phyloP scores from a whole-genome alignment of 225 moss, liverwort and hornwort genomes.

The Marchantia polymorpha region DNA sequence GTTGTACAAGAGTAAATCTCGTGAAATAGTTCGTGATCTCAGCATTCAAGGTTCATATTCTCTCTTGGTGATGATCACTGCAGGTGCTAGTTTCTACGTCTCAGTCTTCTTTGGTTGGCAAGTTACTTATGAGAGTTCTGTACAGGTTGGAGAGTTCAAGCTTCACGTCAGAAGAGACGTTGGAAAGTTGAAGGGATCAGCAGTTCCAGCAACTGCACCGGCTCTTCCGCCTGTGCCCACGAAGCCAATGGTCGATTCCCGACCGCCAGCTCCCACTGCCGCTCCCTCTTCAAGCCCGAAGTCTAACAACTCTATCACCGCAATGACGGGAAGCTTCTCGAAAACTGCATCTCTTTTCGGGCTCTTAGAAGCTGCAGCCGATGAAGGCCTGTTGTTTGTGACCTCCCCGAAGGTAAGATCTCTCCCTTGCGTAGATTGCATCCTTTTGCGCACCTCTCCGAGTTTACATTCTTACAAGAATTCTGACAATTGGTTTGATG shows the following conservation, averaged over 20 bases:
- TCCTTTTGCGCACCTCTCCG: not conserved
- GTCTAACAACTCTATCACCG: slow-evolving; percentile 39
- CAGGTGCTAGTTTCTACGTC: not conserved
- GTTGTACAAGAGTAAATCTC: not conserved
- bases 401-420: slow-evolving; percentile 73
- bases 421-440: not conserved
- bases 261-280: slow-evolving; percentile 25
- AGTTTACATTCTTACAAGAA: no score
- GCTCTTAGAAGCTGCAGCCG: slow-evolving; percentile 72
- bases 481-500: no score
- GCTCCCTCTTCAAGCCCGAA: slow-evolving; percentile 30
- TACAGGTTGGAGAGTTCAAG: slow-evolving; percentile 72
- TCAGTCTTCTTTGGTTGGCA: not conserved
- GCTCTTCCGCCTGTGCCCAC: slow-evolving; percentile 45
- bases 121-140: not conserved
- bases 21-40: not conserved
- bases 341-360: slow-evolving; percentile 69
- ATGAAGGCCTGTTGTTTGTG: slow-evolving; percentile 75
- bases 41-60: not conserved
- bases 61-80: not conserved
- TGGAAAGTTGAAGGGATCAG: slow-evolving; percentile 48
- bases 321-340: slow-evolving; percentile 40
- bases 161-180: slow-evolving; percentile 69
- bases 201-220: slow-evolving; percentile 38
- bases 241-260: slow-evolving; percentile 63